Conservation (phyloP, 805 yeast genomes). For the Metschnikowia lochheadii region DNA sequence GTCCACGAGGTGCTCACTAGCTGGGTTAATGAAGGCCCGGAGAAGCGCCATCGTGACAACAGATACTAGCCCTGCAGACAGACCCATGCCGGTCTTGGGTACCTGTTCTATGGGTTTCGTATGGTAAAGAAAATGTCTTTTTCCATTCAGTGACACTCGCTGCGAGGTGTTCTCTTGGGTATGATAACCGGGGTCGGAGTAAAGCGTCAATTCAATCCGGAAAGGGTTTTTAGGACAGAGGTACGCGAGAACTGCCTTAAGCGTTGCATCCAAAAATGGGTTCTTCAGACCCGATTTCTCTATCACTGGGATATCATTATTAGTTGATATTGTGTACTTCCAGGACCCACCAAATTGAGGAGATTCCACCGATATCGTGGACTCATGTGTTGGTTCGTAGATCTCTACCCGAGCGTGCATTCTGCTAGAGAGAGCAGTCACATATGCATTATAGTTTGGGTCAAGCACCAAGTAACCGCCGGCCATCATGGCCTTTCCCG, state of each 20-base stretch:
- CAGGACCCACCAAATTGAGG: slow-evolving; percentile 80
- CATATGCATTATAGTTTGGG: slow-evolving; percentile 69
- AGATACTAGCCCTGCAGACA: slow-evolving; percentile 90
- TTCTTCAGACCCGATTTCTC: slow-evolving; percentile 43
- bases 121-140: slow-evolving; percentile 57
- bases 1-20: slow-evolving; percentile 15
- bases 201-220: slow-evolving; percentile 52
- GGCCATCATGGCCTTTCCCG: slow-evolving; percentile 90
- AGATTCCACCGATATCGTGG: slow-evolving; percentile 48
- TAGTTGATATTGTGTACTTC: slow-evolving; percentile 42
- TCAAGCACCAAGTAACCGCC: slow-evolving; percentile 94
- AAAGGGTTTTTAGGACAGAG: slow-evolving; percentile 27
- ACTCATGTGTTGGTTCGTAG: slow-evolving; percentile 10
- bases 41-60: slow-evolving; percentile 70
- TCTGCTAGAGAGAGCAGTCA: slow-evolving; percentile 82
- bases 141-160: slow-evolving; percentile 32
- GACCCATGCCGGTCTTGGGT: slow-evolving; percentile 92
- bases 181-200: slow-evolving; percentile 86
- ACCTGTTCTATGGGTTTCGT: slow-evolving; percentile 57
- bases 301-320: neutral
- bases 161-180: slow-evolving; percentile 53
- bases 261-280: slow-evolving; percentile 71
- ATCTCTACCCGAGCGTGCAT: slow-evolving; percentile 67
- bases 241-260: slow-evolving; percentile 54
- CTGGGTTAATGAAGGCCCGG: slow-evolving; percentile 26